These are phyloP conservation scores for Polygonum maritimum DNA, from an alignment of 148 eudicot species.

Conservation along the genomic window DNA sequence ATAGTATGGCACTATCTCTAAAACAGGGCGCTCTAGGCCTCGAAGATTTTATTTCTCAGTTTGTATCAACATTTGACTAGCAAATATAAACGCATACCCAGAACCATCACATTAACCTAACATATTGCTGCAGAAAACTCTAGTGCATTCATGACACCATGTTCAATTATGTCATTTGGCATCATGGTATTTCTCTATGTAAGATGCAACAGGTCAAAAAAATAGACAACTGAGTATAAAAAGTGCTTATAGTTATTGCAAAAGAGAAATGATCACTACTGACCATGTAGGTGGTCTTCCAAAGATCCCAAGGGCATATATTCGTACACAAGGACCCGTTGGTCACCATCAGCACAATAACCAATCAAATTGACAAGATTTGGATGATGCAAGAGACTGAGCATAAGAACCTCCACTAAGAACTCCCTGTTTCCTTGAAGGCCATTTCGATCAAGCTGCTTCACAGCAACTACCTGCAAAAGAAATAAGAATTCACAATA, in stretches of 20 bases:
- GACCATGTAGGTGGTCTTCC: constrained; percentile 61
- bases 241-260: not conserved
- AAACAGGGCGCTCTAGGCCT: not conserved
- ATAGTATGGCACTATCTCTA: not conserved
- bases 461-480: constrained; percentile 56
- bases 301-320: constrained; percentile 16
- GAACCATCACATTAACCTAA: not conserved
- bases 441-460: constrained; percentile 59
- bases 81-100: not conserved
- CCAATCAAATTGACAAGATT: constrained; percentile 12
- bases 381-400: constrained; percentile 11
- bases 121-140: not conserved
- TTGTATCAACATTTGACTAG: not conserved
- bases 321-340: constrained; percentile 10
- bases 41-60: not conserved
- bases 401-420: constrained; percentile 24
- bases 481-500: not conserved
- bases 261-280: constrained; percentile 9
- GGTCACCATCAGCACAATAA: constrained; percentile 11
- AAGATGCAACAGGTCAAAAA: not conserved
- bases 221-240: not conserved
- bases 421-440: constrained; percentile 64
- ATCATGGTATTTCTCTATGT: not conserved
- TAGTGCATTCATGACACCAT: not conserved
- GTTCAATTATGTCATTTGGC: not conserved